A percentile compares a stretch with the other conserved stretches of the same genome.
These are phyloP conservation scores for Globisporangium megalacanthum DNA, from an alignment of 352 stramenopile genomes.

Conservation along the genomic window DNA sequence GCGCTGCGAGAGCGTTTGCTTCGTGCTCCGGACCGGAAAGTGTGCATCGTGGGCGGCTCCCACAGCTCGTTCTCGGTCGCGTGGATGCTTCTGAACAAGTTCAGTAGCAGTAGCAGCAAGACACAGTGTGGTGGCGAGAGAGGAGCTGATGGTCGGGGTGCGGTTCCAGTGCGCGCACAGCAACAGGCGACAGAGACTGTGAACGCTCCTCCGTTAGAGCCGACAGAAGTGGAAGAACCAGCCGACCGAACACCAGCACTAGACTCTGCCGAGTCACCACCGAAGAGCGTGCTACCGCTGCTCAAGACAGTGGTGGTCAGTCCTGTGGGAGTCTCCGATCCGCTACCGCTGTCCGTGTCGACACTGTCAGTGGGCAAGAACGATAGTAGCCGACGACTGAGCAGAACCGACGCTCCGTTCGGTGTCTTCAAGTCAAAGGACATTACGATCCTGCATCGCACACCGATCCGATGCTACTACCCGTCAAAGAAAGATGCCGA, in stretches of 20 bases:
- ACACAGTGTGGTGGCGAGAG: background rate
- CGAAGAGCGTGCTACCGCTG: slow-evolving; percentile 2
- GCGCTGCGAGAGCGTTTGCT: slow-evolving; percentile 41
- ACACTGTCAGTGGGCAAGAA: slow-evolving; percentile 7
- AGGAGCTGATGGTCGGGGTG: background rate
- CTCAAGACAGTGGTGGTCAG: slow-evolving; percentile 11
- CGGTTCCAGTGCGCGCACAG: background rate
- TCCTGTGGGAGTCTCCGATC: slow-evolving; percentile 1
- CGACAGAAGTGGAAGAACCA: background rate
- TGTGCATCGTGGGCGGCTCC: slow-evolving; percentile 78
- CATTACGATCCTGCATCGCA: slow-evolving; percentile 79
- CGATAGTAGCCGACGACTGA: slow-evolving; percentile 16
- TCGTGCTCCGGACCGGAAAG: slow-evolving; percentile 39
- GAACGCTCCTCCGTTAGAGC: background rate
- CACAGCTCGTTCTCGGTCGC: slow-evolving; percentile 84
- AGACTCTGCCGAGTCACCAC: slow-evolving; percentile 8
- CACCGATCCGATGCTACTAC: slow-evolving; percentile 78
- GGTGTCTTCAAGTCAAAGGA: slow-evolving; percentile 53
- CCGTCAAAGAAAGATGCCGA: slow-evolving; percentile 72
- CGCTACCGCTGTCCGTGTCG: background rate
- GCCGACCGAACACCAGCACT: background rate
- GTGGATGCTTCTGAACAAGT: slow-evolving; percentile 74
- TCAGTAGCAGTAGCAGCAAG: slow-evolving; percentile 19
- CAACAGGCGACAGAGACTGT: background rate
- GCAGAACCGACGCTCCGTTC: slow-evolving; percentile 7